A percentile compares a stretch with the other conserved stretches of the same genome.
Evolutionary conservation across 2,329 filamentous ascomycete genomes (phyloP).

Genomic region (Talaromyces verruculosus): DNA sequence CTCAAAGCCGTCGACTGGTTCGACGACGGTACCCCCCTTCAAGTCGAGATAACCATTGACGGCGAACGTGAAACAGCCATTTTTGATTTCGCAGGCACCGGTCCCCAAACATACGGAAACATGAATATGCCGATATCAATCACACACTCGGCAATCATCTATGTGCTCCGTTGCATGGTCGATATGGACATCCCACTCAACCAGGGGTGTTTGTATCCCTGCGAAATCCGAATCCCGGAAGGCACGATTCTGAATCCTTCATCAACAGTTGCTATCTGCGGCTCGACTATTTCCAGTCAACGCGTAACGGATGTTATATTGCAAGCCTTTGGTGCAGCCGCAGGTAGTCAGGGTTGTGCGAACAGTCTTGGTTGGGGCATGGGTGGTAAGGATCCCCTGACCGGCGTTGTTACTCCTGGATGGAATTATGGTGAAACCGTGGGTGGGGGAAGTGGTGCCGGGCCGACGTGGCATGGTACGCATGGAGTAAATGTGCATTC

Average conservation of each 20-base stretch:
- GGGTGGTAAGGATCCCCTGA: slow-evolving; percentile 58
- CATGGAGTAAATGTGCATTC: slow-evolving; percentile 73
- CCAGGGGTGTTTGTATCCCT: slow-evolving; percentile 72
- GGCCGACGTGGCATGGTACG: slow-evolving; percentile 68
- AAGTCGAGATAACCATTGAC: slow-evolving; percentile 68
- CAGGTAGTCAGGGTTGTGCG: slow-evolving; percentile 70
- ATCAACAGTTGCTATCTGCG: slow-evolving; percentile 70
- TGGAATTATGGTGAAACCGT: slow-evolving; percentile 63
- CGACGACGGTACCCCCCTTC: slow-evolving; percentile 75
- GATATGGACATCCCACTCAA: slow-evolving; percentile 75
- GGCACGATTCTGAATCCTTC: slow-evolving; percentile 69
- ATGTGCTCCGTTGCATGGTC: slow-evolving; percentile 72
- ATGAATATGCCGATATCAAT: slow-evolving; percentile 74
- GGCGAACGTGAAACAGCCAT: slow-evolving; percentile 61
- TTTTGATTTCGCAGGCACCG: slow-evolving; percentile 72
- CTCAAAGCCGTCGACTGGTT: slow-evolving; percentile 71
- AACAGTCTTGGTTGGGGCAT: slow-evolving; percentile 79
- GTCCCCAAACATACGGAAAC: slow-evolving; percentile 71
- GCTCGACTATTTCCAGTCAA: slow-evolving; percentile 60
- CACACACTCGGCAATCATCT: slow-evolving; percentile 75
- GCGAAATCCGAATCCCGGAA: slow-evolving; percentile 68
- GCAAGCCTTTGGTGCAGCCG: slow-evolving; percentile 70
- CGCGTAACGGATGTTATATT: slow-evolving; percentile 74
- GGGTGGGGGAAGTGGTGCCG: slow-evolving; percentile 70
- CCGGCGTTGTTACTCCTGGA: slow-evolving; percentile 16